Evolutionary conservation across 1,139 yeast genomes (phyloP).

Genomic region (Suhomyces kunorum): DNA sequence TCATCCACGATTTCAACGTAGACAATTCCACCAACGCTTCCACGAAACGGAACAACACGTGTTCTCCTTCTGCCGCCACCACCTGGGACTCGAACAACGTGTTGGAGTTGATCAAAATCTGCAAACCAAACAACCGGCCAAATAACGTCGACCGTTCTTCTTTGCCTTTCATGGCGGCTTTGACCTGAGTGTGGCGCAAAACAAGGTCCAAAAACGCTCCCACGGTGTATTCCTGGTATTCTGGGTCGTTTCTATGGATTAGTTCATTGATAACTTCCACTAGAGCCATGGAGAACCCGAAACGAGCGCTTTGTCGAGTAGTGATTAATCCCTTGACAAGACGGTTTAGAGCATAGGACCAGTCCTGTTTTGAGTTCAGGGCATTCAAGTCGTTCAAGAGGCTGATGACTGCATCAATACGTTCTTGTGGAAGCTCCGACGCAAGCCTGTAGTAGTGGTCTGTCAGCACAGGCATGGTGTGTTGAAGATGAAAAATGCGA

Average conservation of each 20-base stretch:
- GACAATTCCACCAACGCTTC: constrained; percentile 60
- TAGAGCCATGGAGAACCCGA: constrained; percentile 87
- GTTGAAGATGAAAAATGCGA: not conserved
- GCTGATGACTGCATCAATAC: constrained; percentile 70
- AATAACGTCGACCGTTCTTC: constrained; percentile 80
- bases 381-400: constrained; percentile 60
- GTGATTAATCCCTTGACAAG: constrained; percentile 80
- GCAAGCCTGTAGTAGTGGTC: constrained; percentile 81
- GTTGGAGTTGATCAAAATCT: constrained; percentile 64
- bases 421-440: constrained; percentile 71
- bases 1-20: constrained; percentile 73
- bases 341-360: constrained; percentile 80
- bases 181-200: constrained; percentile 41
- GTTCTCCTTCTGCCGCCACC: constrained; percentile 27
- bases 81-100: constrained; percentile 38
- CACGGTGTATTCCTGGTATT: constrained; percentile 35
- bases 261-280: constrained; percentile 67
- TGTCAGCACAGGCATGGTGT: constrained; percentile 53
- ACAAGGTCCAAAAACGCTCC: constrained; percentile 46
- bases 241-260: constrained; percentile 23
- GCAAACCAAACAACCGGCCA: constrained; percentile 85
- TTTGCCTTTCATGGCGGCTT: constrained; percentile 67
- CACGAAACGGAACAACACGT: constrained; percentile 40
- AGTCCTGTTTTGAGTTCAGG: constrained; percentile 55
- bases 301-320: constrained; percentile 77